Percentiles rank a stretch among this genome's conserved stretches.
phyloP scores from a whole-genome alignment of 805 yeast species.

The Starmerella asiatica region DNA sequence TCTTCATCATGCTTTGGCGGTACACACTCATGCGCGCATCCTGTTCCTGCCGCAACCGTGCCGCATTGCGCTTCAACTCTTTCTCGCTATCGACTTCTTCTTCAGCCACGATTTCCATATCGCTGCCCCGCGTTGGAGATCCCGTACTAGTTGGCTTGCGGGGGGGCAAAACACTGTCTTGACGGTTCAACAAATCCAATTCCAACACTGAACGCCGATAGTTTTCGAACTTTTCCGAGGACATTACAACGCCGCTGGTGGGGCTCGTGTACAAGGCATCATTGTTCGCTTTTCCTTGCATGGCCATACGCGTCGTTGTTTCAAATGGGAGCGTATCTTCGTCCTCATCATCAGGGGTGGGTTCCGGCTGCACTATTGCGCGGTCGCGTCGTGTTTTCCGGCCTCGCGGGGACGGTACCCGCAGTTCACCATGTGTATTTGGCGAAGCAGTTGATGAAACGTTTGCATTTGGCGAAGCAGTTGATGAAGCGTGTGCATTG shows the following conservation, averaged over 20 bases:
- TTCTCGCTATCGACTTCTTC: slow-evolving; percentile 31
- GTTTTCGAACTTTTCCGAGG: slow-evolving; percentile 20
- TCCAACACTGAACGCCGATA: slow-evolving; percentile 19
- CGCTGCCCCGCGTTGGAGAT: not conserved
- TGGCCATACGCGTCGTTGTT: slow-evolving; percentile 18
- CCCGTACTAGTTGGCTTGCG: slow-evolving; percentile 1
- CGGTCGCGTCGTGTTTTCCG: too few species aligned
- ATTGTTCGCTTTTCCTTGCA: slow-evolving; percentile 14
- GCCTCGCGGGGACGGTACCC: too few species aligned
- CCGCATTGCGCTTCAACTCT: slow-evolving; percentile 15
- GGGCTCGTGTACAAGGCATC: slow-evolving; percentile 12
- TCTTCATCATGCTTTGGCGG: slow-evolving; percentile 31
- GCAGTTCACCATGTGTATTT: too few species aligned
- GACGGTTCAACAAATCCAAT: slow-evolving; percentile 14
- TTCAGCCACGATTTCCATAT: slow-evolving; percentile 20
- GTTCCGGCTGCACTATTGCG: not conserved
- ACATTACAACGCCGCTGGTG: slow-evolving; percentile 18
- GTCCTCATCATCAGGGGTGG: slow-evolving; percentile 15
- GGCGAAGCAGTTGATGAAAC: too few species aligned
- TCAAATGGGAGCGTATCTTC: slow-evolving; percentile 23
- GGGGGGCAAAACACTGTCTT: slow-evolving; percentile 8
- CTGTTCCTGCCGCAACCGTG: slow-evolving; percentile 25
- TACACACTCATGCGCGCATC: slow-evolving; percentile 31
- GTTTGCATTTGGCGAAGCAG: too few species aligned
- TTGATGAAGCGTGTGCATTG: too few species aligned